A percentile compares a stretch with the other conserved stretches of the same genome.
Conservation (phyloP, 768 basidiomycete genomes). For the Serendipita sp. region DNA sequence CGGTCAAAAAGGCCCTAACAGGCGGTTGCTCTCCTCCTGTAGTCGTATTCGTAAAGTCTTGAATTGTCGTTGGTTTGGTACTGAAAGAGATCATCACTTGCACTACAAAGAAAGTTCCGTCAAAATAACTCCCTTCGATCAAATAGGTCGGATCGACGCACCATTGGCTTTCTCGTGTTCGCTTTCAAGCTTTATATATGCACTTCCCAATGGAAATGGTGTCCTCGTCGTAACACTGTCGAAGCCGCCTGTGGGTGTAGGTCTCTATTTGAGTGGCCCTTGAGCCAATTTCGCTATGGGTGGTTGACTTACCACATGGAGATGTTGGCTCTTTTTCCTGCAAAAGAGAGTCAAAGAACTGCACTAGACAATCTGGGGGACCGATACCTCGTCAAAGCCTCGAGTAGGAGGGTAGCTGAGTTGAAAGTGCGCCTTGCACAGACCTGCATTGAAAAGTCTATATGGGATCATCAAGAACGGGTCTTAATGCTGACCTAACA, state of each 20-base stretch:
- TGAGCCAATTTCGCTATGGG: neutral
- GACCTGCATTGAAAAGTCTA: neutral
- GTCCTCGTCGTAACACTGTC: slow-evolving; percentile 39
- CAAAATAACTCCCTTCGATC: neutral
- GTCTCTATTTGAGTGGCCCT: neutral
- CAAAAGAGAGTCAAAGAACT: neutral
- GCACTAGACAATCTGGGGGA: slow-evolving; percentile 17
- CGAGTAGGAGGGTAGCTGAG: slow-evolving; percentile 60
- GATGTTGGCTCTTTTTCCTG: slow-evolving; percentile 29
- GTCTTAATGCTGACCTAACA: slow-evolving; percentile 19
- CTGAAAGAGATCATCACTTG: slow-evolving; percentile 29
- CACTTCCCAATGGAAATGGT: slow-evolving; percentile 42
- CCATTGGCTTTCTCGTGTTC: neutral
- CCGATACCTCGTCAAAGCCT: slow-evolving; percentile 45
- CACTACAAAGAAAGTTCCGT: slow-evolving; percentile 27
- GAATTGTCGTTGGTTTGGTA: slow-evolving; percentile 44
- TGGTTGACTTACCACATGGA: slow-evolving; percentile 38
- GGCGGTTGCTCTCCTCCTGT: slow-evolving; percentile 19
- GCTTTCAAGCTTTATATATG: neutral
- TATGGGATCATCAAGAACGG: too few relatives aligned
- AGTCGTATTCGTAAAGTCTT: slow-evolving; percentile 38
- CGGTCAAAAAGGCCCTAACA: slow-evolving; percentile 33
- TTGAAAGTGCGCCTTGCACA: slow-evolving; percentile 60
- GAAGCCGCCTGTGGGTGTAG: slow-evolving; percentile 42
- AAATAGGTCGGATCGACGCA: neutral